phyloP scores from a whole-genome alignment of 306 rosid genomes.

The Cucurbita moschata region DNA sequence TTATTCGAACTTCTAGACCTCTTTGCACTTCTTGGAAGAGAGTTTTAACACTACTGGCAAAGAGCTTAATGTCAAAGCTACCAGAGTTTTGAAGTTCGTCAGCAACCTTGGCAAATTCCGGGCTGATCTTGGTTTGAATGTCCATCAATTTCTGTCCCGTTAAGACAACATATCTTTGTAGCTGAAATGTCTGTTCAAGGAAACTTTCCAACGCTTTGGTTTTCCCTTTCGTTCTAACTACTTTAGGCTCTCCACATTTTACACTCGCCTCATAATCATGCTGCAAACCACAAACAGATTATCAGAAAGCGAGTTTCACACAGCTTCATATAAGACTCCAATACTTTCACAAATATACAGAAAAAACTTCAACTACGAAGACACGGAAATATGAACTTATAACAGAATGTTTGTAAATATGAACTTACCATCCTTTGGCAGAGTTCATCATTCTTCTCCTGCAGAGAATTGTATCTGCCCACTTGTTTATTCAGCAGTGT shows the following conservation, averaged over 20 bases:
- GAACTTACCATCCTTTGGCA: conserved; percentile 71
- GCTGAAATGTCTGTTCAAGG: conserved; percentile 80
- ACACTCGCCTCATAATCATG: conserved; percentile 46
- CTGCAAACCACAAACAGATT: conserved; percentile 26
- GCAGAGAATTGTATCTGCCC: conserved; percentile 69
- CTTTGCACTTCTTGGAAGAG: conserved; percentile 78
- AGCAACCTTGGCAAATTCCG: conserved; percentile 46
- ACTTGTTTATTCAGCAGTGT: conserved; percentile 63
- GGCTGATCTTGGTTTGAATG: conserved; percentile 45
- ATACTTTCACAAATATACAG: background rate
- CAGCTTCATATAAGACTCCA: background rate
- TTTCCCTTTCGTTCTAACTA: conserved; percentile 49
- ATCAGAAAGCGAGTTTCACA: background rate
- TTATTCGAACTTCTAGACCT: conserved; percentile 76
- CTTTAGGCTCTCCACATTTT: conserved; percentile 28
- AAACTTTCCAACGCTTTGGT: conserved; percentile 46
- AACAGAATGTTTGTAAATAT: background rate
- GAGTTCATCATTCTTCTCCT: conserved; percentile 65
- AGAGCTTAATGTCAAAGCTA: conserved; percentile 61
- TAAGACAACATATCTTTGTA: conserved; percentile 81
- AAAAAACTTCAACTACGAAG: background rate
- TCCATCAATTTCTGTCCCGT: conserved; percentile 73
- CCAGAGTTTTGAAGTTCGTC: conserved; percentile 52
- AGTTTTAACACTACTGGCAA: conserved; percentile 47
- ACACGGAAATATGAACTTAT: background rate